A percentile compares a stretch with the other conserved stretches of the same genome.
These are phyloP conservation scores for Crithidia brevicula DNA, from an alignment of 208 protist species.

Conservation along the genomic window DNA sequence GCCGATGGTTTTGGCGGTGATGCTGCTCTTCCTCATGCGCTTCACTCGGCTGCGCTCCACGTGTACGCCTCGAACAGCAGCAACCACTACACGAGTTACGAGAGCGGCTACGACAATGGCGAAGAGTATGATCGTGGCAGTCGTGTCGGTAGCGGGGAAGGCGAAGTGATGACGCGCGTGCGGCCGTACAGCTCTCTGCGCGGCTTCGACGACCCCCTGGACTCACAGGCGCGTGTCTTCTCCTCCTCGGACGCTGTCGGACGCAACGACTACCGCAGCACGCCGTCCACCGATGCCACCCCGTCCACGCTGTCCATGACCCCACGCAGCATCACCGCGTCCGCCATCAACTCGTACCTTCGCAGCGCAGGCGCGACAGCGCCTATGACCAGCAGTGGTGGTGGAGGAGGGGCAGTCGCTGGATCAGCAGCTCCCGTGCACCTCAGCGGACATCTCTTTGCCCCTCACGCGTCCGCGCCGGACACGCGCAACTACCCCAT, in stretches of 20 bases:
- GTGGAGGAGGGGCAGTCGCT: background rate
- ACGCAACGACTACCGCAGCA: background rate
- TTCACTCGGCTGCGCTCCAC: too few species aligned
- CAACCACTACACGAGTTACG: background rate
- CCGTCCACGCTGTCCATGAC: constrained; percentile 15
- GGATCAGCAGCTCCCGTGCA: background rate
- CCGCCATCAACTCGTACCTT: background rate
- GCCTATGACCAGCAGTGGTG: background rate
- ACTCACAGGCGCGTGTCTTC: background rate
- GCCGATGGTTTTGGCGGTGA: too few species aligned
- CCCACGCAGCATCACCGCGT: background rate
- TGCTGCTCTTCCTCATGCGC: too few species aligned
- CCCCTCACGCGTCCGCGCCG: background rate
- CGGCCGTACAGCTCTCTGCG: background rate
- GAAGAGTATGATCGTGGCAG: background rate
- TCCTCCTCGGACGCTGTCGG: background rate
- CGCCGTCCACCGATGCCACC: background rate
- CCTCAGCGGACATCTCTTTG: too few species aligned
- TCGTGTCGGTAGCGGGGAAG: background rate
- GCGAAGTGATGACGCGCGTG: background rate
- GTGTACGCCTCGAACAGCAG: background rate
- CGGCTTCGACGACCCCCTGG: background rate
- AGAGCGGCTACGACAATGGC: background rate
- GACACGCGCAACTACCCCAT: constrained; percentile 32
- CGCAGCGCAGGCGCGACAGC: background rate